Base-by-base conservation (phyloP, 2,329 filamentous ascomycete species). In the Cladophialophora carrionii region DNA sequence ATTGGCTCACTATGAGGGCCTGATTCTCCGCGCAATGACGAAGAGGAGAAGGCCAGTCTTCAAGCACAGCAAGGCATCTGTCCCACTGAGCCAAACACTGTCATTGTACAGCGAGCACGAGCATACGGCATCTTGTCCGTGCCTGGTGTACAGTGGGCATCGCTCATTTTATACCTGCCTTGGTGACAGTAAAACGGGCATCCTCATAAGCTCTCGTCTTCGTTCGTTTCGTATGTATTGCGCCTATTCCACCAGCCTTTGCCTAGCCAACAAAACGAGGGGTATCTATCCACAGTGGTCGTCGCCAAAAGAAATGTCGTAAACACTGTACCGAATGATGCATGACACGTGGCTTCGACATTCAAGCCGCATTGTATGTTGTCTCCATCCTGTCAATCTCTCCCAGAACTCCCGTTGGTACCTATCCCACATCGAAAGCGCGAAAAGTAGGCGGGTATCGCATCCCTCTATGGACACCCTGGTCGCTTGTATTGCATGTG, bases 221-320 rank as follows among this genome's bases (percentile, higher is more conserved):
- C 4, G 6, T 9, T 43, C 37, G 8, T 43, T 20, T 43, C 37
- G 37, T 43, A 43, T 43, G 17, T 43, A 43, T 43, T 43, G 37
- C 37, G 17, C 37, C 37, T 43, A 43, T n/a, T n/a, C 14, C 37
- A 43, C 17, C 37, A 43, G 37, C 17, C 37, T 43, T 43, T 52
- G 26, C 48, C 52, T 34, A 54, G 24, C 24, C 52, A 31, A 26
- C 17, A 51, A 59, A 34, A 37, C 37, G 57, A 65, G 53, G 63
- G 63, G 66, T 65, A 66, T 65, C 51, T 65, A 66, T 65, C 51
- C 57, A 63, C 24, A 65, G 9, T 62, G n/a, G 58, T 65, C 62
- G 58, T 68, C 60, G 59, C 65, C 59, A 65, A 37, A 54, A 41
- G 54, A 60, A 41, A 32, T 41, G 34, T 49, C 55, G 59, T 63